phyloP scores from a whole-genome alignment of 2,329 filamentous ascomycete species.

The Colletotrichum graminicola region DNA sequence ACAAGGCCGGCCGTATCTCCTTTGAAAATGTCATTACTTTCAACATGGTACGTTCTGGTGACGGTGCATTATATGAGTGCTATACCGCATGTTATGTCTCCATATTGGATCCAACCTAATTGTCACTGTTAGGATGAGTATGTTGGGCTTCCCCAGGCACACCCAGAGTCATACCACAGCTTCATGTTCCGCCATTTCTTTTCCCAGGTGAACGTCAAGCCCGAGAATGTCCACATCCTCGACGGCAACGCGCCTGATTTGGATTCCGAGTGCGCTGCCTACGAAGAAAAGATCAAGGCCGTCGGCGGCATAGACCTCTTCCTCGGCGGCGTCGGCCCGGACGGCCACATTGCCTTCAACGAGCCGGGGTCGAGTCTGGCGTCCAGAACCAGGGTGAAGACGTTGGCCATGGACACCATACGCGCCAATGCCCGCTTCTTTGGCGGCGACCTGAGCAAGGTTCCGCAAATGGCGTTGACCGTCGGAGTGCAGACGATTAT shows the following conservation, averaged over 20 bases:
- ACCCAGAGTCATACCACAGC: constrained; percentile 82
- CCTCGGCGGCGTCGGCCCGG: constrained; percentile 80
- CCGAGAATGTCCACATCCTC: constrained; percentile 78
- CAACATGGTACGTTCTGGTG: constrained; percentile 68
- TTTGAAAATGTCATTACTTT: constrained; percentile 80
- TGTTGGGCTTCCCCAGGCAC: constrained; percentile 77
- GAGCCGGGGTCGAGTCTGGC: constrained; percentile 80
- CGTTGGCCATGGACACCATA: constrained; percentile 82
- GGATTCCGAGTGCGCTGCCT: constrained; percentile 77
- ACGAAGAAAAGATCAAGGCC: constrained; percentile 77
- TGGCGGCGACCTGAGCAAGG: constrained; percentile 41
- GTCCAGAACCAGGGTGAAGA: constrained; percentile 81
- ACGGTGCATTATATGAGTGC: fast-evolving
- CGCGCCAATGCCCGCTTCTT: constrained; percentile 78
- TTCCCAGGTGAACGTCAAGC: constrained; percentile 77
- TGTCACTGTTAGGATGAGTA: constrained; percentile 75
- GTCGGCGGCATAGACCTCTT: constrained; percentile 82
- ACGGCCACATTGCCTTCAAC: constrained; percentile 87
- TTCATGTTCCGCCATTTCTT: constrained; percentile 90
- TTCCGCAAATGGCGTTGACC: constrained; percentile 45
- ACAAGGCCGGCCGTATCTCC: constrained; percentile 63
- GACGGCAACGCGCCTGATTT: constrained; percentile 79
- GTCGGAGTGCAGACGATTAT: constrained; percentile 55
- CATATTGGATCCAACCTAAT: not conserved
- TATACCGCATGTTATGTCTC: too few relatives aligned